Evolutionary conservation across 2,329 filamentous ascomycete genomes (phyloP).

Genomic region (Pseudohalonectria lignicola): DNA sequence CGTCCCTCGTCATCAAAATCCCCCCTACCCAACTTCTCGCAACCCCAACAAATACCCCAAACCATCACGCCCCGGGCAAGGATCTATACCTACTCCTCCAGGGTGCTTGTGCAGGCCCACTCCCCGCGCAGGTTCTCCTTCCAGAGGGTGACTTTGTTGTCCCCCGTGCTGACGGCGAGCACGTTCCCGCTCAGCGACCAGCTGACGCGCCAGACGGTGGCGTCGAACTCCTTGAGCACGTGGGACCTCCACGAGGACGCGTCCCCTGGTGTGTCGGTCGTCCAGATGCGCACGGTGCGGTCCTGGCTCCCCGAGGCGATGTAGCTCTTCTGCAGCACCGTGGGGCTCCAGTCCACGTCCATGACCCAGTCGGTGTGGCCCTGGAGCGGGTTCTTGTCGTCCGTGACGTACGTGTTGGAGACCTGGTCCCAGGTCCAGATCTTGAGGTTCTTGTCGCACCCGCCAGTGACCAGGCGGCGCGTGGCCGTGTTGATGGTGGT

Average conservation of each 20-base stretch:
- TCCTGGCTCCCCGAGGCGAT: slow-evolving; percentile 94
- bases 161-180: slow-evolving; percentile 80
- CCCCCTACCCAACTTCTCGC: not conserved
- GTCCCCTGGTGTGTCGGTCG: too few relatives aligned
- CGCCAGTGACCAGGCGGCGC: slow-evolving; percentile 85
- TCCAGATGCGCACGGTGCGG: slow-evolving; percentile 97
- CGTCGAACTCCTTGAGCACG: slow-evolving; percentile 68
- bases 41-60: not conserved
- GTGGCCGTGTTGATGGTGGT: slow-evolving; percentile 47
- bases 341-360: slow-evolving; percentile 95
- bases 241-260: slow-evolving; percentile 70
- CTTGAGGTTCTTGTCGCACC: slow-evolving; percentile 87
- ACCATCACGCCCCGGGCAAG: too few relatives aligned
- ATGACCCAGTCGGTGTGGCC: slow-evolving; percentile 96
- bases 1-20: not conserved
- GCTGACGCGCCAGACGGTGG: slow-evolving; percentile 88
- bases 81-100: slow-evolving; percentile 62
- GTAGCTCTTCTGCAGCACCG: slow-evolving; percentile 89
- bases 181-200: slow-evolving; percentile 98
- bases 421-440: slow-evolving; percentile 73
- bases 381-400: slow-evolving; percentile 51
- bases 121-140: slow-evolving; percentile 96
- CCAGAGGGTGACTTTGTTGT: slow-evolving; percentile 97
- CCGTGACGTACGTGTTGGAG: slow-evolving; percentile 45
- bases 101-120: slow-evolving; percentile 95